Evolutionary conservation across 208 protist species (phyloP).

Genomic region (Angomonas ambiguus): DNA sequence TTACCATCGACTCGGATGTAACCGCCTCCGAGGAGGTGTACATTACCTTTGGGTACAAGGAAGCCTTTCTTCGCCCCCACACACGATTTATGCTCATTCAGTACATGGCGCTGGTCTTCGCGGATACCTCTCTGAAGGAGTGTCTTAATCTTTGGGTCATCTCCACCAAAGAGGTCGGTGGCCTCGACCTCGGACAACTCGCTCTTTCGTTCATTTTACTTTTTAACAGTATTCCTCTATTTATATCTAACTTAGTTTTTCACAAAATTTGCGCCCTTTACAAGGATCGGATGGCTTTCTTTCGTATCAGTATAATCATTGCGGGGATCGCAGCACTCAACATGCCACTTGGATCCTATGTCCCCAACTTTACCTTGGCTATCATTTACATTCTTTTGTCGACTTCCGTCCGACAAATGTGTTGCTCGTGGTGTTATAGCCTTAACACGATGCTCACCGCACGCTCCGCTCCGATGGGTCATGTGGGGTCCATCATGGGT

Average conservation of each 20-base stretch:
- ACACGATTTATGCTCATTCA: conserved; percentile 48
- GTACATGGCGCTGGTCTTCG: conserved; percentile 47
- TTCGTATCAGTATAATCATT: conserved; percentile 25
- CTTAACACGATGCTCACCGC: conserved; percentile 53
- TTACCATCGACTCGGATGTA: not conserved
- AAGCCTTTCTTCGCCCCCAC: conserved; percentile 25
- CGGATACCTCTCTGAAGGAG: conserved; percentile 29
- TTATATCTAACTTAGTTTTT: conserved; percentile 39
- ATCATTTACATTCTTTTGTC: conserved; percentile 21
- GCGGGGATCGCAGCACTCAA: conserved; percentile 13
- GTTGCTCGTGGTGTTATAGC: conserved; percentile 44
- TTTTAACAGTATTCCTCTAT: conserved; percentile 36
- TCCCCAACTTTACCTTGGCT: not conserved
- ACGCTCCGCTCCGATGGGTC: conserved; percentile 35
- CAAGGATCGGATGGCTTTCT: conserved; percentile 36
- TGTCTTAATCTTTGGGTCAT: conserved; percentile 51
- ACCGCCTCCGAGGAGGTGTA: not conserved
- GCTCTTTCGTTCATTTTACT: conserved; percentile 39
- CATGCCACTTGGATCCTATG: conserved; percentile 18
- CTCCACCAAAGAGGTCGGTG: conserved; percentile 21
- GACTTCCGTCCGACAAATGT: conserved; percentile 25
- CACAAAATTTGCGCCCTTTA: conserved; percentile 25
- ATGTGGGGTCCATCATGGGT: conserved; percentile 52
- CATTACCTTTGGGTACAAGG: conserved; percentile 42
- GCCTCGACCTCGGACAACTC: conserved; percentile 23